Base-by-base conservation (phyloP, 345 rosid genomes). In the Salix purpurea region DNA sequence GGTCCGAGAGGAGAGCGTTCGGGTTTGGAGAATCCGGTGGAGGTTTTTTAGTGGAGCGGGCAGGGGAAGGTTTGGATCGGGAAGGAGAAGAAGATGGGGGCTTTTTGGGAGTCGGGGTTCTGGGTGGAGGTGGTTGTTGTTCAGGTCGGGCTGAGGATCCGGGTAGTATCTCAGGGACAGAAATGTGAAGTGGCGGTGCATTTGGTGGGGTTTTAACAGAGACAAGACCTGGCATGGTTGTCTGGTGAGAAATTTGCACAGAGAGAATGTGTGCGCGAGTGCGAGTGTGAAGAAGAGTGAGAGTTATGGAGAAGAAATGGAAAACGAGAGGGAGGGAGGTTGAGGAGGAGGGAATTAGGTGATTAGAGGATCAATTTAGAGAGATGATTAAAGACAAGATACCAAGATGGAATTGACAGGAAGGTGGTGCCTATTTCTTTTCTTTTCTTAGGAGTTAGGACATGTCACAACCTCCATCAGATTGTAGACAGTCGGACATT, bases 141-240 rank as follows among this genome's bases (percentile, higher is more conserved):
- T 79, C 87, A 76, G 11, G 90, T 87, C 76, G 87, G 89, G 52
- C 67, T 72, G 26, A 84, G 60, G 71, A 11, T 18, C 18, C 83
- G 65, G 83, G 68, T 70, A 76, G 87, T 80, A 87, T 76, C 71
- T 87, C 92, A 23, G 98, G 96, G 37, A 94, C 82, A 70, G 94
- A 69, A 72, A 96, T 84, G 32, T 86, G 91, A 11, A 89, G 87
- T 24, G 94, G 87, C 1, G 94, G 91, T 9, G 92, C 86, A 40
- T 89, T 92, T 46, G 96, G 85, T 18, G 96, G 96, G 4, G 94
- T 89, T 74, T 94, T 94, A 86, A 91, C 88, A 42, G 98, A 91
- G 19, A 89, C 97, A 54, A 92, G 89, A 69, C 97, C 97, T 28
- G 99, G 99, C 99, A 96, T 94, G 73, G 84, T 28, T 64, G 40